Evolutionary conservation across 306 rosid species (phyloP), one percentile per base, ranked within the genome.

Genomic region (Cucumis cinereus): DNA sequence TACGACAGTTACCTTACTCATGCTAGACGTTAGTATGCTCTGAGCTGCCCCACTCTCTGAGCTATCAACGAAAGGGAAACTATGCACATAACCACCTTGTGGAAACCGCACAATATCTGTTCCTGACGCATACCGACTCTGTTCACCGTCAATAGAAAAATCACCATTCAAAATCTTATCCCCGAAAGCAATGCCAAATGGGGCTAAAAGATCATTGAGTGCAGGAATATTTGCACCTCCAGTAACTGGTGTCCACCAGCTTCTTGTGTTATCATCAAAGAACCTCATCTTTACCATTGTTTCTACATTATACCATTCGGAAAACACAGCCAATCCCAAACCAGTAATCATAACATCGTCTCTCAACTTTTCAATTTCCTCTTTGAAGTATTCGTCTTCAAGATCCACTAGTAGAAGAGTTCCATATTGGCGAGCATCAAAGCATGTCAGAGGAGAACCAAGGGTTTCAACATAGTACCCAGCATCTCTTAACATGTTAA

Each of bases 181-280:
- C 61, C 97, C 97, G 79, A 94, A 94, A 78, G 98, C 97, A 85
- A 94, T 91, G 77, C 96, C 95, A 82, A 94, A 91, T 52, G 98
- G 95, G 75, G 92, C 97, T 87, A 94, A 89, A 66, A 91, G 92
- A 80, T 92, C 91, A 82, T 94, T 94, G 58, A 90, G 85, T 24
- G 99, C 96, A 53, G 97, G 97, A 86, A 90, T 68, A 88, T 94
- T 94, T 78, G 97, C 89, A 16, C 97, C 99, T 78, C 97, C 99
- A 33, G 99, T 94, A 61, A 89, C 95, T 14, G 99, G 96, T 79
- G 96, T 94, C 99, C 99, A 94, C 99, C 99, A 94, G 81, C 99
- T 92, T 75, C 99, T 84, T 1, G 99, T 92, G 83, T 94, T 92
- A 73, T 94, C 97, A 77, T 94, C 99, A 78, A 94, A 94, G 79